A percentile compares a stretch with the other conserved stretches of the same genome.
Conservation (phyloP, 441 rosid genomes). For the Adansonia grandidieri region DNA sequence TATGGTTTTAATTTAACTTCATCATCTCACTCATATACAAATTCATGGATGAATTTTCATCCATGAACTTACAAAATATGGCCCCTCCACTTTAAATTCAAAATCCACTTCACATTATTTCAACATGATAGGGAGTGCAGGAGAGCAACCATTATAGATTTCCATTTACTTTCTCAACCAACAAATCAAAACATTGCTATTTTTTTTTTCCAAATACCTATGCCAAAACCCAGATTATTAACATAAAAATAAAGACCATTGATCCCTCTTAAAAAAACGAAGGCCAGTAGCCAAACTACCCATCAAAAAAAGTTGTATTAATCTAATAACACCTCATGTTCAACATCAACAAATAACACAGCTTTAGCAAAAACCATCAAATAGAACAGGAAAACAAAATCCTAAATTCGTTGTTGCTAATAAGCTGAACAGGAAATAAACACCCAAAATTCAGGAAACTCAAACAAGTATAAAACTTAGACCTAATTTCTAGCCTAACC, state of each 20-base stretch:
- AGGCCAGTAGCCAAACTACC: slow-evolving; percentile 7
- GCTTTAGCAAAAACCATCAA: not conserved
- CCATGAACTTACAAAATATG: not conserved
- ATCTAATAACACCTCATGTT: not conserved
- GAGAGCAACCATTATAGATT: not conserved
- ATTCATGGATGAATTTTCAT: not conserved
- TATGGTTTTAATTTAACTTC: not conserved
- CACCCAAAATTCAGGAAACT: not conserved
- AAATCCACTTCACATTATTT: not conserved
- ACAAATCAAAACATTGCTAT: not conserved
- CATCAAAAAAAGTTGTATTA: not conserved
- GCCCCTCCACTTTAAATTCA: not conserved
- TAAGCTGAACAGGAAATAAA: not conserved
- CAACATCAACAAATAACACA: not conserved
- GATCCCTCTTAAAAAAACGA: not conserved
- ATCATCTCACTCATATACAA: not conserved
- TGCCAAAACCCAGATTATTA: not conserved
- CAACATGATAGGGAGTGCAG: too few relatives aligned
- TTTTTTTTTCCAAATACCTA: not conserved
- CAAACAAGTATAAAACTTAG: not conserved
- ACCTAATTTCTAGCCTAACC: not conserved
- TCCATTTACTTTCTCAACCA: not conserved
- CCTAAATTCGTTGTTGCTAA: not conserved
- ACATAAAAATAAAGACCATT: not conserved
- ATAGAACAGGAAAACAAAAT: not conserved